phyloP scores from a whole-genome alignment of 257 asterid genomes.

The Solanum pimpinellifolium region DNA sequence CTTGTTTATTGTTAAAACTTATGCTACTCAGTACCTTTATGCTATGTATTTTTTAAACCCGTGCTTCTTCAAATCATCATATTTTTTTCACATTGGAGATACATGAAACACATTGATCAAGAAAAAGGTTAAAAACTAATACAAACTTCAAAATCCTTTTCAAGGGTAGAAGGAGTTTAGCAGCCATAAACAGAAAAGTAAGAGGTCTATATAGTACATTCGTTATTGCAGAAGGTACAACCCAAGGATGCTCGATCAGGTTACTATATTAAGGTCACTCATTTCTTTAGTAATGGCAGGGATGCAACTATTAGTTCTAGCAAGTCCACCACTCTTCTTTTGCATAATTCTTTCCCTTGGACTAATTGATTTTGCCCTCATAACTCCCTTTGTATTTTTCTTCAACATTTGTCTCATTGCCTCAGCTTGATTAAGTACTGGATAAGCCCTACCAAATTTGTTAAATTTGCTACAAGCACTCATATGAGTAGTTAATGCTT shows the following conservation, averaged over 20 bases:
- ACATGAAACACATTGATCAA: no score
- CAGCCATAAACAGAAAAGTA: not conserved
- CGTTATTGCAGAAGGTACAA: not conserved
- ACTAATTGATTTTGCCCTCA: not conserved
- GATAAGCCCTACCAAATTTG: not conserved
- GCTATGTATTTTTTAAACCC: not conserved
- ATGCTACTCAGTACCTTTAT: not conserved
- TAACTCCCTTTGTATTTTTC: not conserved
- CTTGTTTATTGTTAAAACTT: not conserved
- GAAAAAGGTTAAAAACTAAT: no score
- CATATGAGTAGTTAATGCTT: conserved; percentile 6
- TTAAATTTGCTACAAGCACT: conserved; percentile 4
- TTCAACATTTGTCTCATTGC: conserved; percentile 18
- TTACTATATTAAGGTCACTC: not conserved
- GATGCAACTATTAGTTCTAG: not conserved
- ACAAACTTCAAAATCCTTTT: not conserved
- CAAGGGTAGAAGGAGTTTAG: not conserved
- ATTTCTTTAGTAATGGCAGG: not conserved
- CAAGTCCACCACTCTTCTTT: not conserved
- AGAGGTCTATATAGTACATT: not conserved
- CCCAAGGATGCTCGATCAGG: not conserved
- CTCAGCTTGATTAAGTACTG: conserved; percentile 9
- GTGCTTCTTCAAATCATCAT: not conserved
- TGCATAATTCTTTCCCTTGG: not conserved
- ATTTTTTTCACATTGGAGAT: not conserved